Evolutionary conservation across 805 yeast genomes (phyloP).

Genomic region (Kodamaea laetipori): DNA sequence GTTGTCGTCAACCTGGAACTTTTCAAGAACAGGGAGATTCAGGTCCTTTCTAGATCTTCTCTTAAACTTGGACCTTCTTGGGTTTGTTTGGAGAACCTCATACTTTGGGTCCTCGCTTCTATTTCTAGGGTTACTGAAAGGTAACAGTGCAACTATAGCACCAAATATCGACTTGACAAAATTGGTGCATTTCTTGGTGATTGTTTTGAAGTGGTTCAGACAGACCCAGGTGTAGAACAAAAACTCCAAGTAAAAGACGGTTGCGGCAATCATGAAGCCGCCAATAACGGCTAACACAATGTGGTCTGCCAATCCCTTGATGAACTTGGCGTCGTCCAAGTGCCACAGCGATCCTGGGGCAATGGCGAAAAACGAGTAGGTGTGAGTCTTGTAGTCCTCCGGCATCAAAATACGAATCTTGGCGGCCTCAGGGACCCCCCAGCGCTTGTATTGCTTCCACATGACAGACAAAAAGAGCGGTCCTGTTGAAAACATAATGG

Average conservation of each 20-base stretch:
- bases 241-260: constrained; percentile 40
- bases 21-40: constrained; percentile 43
- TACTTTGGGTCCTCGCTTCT: constrained; percentile 6
- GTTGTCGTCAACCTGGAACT: constrained; percentile 28
- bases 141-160: not conserved
- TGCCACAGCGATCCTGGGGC: constrained; percentile 93
- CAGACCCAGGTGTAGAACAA: constrained; percentile 40
- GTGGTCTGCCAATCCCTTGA: constrained; percentile 74
- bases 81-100: constrained; percentile 8
- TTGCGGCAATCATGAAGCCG: constrained; percentile 62
- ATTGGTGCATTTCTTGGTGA: constrained; percentile 15
- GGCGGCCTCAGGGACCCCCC: constrained; percentile 69
- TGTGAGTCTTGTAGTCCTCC: constrained; percentile 62
- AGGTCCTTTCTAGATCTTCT: constrained; percentile 56
- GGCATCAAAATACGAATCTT: constrained; percentile 73
- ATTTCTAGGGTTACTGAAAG: not conserved
- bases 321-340: constrained; percentile 77
- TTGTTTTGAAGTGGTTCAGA: constrained; percentile 30
- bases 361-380: constrained; percentile 68
- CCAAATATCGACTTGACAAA: constrained; percentile 1
- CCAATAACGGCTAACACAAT: constrained; percentile 68
- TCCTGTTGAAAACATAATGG: constrained; percentile 93
- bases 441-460: constrained; percentile 84
- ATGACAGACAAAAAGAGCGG: constrained; percentile 83
- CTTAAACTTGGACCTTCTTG: constrained; percentile 20